Evolutionary conservation across 495 filamentous ascomycete genomes (phyloP).

Genomic region (Jackrogersella multiformis): DNA sequence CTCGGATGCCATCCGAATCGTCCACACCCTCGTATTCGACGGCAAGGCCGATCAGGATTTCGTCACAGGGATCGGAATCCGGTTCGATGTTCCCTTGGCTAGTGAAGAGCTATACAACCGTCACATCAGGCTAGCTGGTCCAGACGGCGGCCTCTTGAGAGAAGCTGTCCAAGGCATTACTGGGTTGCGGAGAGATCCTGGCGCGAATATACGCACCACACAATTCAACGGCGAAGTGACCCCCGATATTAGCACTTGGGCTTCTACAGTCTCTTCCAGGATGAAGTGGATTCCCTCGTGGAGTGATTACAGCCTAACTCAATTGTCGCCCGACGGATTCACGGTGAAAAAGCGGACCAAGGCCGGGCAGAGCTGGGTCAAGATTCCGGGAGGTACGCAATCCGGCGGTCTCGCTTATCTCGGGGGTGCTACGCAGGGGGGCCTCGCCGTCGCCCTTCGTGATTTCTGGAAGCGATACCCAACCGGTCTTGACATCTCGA

Average conservation of each 20-base stretch:
- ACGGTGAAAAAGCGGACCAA: slow-evolving; percentile 61
- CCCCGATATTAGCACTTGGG: slow-evolving; percentile 50
- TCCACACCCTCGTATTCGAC: slow-evolving; percentile 55
- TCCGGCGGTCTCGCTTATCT: slow-evolving; percentile 59
- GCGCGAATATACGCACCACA: slow-evolving; percentile 43
- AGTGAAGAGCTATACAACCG: slow-evolving; percentile 53
- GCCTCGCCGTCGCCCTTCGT: slow-evolving; percentile 57
- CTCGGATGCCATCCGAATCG: slow-evolving; percentile 49
- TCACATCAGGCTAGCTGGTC: slow-evolving; percentile 52
- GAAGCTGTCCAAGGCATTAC: slow-evolving; percentile 57
- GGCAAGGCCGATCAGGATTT: slow-evolving; percentile 48
- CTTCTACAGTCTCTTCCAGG: slow-evolving; percentile 46
- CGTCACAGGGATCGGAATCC: slow-evolving; percentile 52
- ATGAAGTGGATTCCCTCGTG: slow-evolving; percentile 58
- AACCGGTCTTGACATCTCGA: slow-evolving; percentile 55
- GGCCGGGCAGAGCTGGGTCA: slow-evolving; percentile 58
- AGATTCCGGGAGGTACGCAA: slow-evolving; percentile 57
- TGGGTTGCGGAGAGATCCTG: slow-evolving; percentile 53
- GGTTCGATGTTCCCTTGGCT: slow-evolving; percentile 51
- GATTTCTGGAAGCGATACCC: slow-evolving; percentile 65
- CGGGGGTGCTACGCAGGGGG: slow-evolving; percentile 55
- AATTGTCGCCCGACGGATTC: slow-evolving; percentile 61
- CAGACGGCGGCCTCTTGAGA: slow-evolving; percentile 49
- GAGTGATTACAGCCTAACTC: slow-evolving; percentile 58
- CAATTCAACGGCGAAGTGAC: slow-evolving; percentile 50